A percentile compares a stretch with the other conserved stretches of the same genome.
These are phyloP conservation scores for Kalmusia sp. DNA, from an alignment of 2,329 filamentous ascomycete genomes.

Conservation along the genomic window DNA sequence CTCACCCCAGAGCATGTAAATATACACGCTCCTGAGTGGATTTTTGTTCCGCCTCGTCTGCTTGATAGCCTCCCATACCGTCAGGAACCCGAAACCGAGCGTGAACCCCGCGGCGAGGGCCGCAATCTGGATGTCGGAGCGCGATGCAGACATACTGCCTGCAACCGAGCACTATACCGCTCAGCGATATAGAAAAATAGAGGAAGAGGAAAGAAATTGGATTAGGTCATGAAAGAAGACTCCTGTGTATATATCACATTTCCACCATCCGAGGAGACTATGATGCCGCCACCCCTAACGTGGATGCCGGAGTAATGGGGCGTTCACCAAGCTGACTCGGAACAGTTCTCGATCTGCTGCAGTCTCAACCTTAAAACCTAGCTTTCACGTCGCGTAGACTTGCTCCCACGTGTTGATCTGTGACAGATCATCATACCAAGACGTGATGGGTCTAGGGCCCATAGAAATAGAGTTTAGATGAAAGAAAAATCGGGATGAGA, in stretches of 20 bases:
- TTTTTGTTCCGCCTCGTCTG: conserved; percentile 45
- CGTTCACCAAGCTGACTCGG: background rate
- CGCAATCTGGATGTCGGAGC: conserved; percentile 35
- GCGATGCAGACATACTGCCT: background rate
- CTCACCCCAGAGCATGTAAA: conserved; percentile 47
- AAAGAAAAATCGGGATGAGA: background rate
- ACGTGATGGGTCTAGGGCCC: background rate
- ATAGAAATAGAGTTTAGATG: background rate
- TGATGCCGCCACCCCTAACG: background rate
- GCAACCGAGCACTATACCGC: background rate
- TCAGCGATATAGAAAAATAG: background rate
- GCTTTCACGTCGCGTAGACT: background rate
- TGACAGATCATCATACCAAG: background rate
- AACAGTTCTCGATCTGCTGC: background rate
- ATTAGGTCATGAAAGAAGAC: background rate
- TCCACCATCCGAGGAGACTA: background rate
- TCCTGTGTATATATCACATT: background rate
- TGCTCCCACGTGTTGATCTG: background rate
- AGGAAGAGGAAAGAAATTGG: background rate
- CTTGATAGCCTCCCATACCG: conserved; percentile 44
- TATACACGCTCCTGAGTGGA: conserved; percentile 40
- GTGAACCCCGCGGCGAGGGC: conserved; percentile 45
- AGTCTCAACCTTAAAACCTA: background rate
- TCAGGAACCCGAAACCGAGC: conserved; percentile 42
- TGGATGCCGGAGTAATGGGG: background rate